phyloP scores from a whole-genome alignment of 345 rosid species.

The Acer saccharum region DNA sequence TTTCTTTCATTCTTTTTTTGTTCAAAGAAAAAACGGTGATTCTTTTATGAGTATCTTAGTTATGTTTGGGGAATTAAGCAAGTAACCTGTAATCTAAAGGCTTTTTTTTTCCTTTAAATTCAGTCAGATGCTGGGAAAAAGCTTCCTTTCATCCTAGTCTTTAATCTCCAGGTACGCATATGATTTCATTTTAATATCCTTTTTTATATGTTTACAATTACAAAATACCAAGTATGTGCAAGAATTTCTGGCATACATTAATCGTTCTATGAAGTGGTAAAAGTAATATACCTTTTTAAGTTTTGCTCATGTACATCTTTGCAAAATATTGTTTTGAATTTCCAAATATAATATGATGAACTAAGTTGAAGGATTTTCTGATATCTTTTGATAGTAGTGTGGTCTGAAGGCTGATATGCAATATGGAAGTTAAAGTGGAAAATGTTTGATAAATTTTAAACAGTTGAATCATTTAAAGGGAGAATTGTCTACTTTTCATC shows the following conservation, averaged over 20 bases:
- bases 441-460: constrained; percentile 4
- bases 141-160: constrained; percentile 83
- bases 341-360: not conserved
- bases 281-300: not conserved
- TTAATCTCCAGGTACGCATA: constrained; percentile 84
- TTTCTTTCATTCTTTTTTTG: not conserved
- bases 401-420: not conserved
- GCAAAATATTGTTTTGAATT: not conserved
- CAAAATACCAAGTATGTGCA: not conserved
- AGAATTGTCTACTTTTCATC: not conserved
- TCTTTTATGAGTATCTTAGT: not conserved
- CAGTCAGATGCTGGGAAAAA: constrained; percentile 90
- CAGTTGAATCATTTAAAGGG: constrained; percentile 1
- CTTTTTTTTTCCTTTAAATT: constrained; percentile 25
- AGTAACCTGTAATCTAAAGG: constrained; percentile 15
- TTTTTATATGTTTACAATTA: not conserved
- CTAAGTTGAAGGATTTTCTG: constrained; percentile 7
- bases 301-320: not conserved
- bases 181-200: constrained; percentile 12
- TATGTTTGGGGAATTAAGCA: not conserved
- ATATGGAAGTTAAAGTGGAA: not conserved
- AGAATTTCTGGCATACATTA: not conserved
- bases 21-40: too few species aligned
- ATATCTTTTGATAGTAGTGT: not conserved
- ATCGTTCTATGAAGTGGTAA: not conserved